Evolutionary conservation across 1,139 yeast genomes (phyloP).

Genomic region (Nakaseomyces kungkrabaensis): DNA sequence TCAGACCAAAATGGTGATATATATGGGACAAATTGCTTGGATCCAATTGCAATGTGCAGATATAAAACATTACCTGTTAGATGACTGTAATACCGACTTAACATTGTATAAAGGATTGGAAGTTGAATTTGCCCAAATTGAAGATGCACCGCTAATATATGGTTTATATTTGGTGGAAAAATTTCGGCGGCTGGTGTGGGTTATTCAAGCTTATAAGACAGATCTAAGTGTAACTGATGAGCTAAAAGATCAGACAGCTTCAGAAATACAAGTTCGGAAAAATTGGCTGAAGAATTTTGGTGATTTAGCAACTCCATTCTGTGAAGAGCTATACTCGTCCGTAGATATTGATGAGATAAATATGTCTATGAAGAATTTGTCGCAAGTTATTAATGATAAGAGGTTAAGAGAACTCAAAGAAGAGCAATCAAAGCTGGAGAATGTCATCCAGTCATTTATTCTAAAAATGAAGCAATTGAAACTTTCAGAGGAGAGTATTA

Average conservation of each 20-base stretch:
- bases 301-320: conserved; percentile 33
- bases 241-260: conserved; percentile 46
- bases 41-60: conserved; percentile 22
- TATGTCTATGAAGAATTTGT: neutral
- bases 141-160: conserved; percentile 71
- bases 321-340: conserved; percentile 17
- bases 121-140: conserved; percentile 39
- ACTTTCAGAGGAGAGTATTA: conserved; percentile 30
- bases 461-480: conserved; percentile 24
- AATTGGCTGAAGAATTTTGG: conserved; percentile 62
- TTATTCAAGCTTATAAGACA: conserved; percentile 41
- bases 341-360: conserved; percentile 28
- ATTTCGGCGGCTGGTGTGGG: conserved; percentile 62
- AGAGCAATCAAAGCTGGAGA: conserved; percentile 19
- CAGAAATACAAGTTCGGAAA: conserved; percentile 47
- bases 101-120: conserved; percentile 37
- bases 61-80: conserved; percentile 27
- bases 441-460: conserved; percentile 31
- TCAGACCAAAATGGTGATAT: conserved; percentile 14
- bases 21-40: conserved; percentile 21
- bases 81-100: conserved; percentile 28
- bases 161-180: conserved; percentile 69
- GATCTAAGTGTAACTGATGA: conserved; percentile 49
- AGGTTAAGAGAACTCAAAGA: conserved; percentile 1
- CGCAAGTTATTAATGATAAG: neutral